Percentiles rank a stretch among this genome's conserved stretches.
phyloP scores from a whole-genome alignment of 768 basidiomycete genomes.

The Saitozyma sp. region DNA sequence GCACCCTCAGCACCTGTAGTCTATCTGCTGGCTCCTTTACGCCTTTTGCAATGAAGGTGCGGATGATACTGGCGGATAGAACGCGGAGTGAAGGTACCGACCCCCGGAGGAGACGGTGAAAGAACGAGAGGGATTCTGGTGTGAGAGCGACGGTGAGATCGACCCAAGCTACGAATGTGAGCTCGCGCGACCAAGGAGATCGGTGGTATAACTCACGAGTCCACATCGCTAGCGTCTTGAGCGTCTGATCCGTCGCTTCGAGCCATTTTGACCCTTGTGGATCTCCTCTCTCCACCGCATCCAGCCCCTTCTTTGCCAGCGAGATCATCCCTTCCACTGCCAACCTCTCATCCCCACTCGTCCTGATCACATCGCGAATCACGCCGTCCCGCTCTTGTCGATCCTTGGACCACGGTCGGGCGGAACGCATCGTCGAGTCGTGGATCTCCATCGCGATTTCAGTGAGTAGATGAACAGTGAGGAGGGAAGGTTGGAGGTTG shows the following conservation, averaged over 20 bases:
- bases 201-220: slow-evolving; percentile 68
- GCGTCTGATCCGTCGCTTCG: slow-evolving; percentile 88
- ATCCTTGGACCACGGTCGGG: slow-evolving; percentile 67
- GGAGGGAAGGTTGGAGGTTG: slow-evolving; percentile 79
- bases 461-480: slow-evolving; percentile 86
- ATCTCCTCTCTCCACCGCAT: slow-evolving; percentile 46
- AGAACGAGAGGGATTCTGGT: slow-evolving; percentile 76
- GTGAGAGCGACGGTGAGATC: slow-evolving; percentile 96
- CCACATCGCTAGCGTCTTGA: slow-evolving; percentile 87
- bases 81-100: slow-evolving; percentile 72
- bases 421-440: slow-evolving; percentile 88
- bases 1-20: slow-evolving; percentile 81
- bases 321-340: slow-evolving; percentile 85
- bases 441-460: slow-evolving; percentile 98
- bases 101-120: slow-evolving; percentile 77
- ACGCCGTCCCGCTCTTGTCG: slow-evolving; percentile 78
- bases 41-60: slow-evolving; percentile 85
- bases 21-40: slow-evolving; percentile 89
- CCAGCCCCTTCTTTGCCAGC: slow-evolving; percentile 63
- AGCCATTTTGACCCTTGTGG: slow-evolving; percentile 59
- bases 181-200: slow-evolving; percentile 2
- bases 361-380: slow-evolving; percentile 85
- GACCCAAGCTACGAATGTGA: slow-evolving; percentile 76
- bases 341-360: slow-evolving; percentile 75
- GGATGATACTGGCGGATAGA: slow-evolving; percentile 75